Evolutionary conservation across 495 filamentous ascomycete species (phyloP), one percentile per base, ranked within the genome.

Genomic region (Trichocladium antarcticum): DNA sequence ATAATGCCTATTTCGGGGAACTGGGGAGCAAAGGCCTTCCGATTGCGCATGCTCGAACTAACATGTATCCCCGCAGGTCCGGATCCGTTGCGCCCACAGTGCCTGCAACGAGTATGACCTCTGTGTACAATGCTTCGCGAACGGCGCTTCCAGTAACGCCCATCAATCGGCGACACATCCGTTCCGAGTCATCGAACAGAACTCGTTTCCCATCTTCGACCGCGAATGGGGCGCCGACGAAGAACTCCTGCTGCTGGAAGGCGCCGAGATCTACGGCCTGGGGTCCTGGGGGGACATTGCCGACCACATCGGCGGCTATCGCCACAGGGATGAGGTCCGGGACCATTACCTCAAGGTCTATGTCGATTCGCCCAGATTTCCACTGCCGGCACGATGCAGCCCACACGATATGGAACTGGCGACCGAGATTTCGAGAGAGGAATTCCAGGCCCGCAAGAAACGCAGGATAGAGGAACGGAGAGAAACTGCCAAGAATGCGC

Each of bases 201-300:
- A 99, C 62, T 94, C 88, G 1, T 89, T 97, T 35, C 92, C 92
- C 1, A 97, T 99, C 34, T 99, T 94, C 55, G 81, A 88, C 51
- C 77, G 77, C 47, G 90, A 95, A 51, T 99, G 92, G 92, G 92
- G 92, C 36, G 92, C 92, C 6, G 92, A 99, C 62, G 92, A 99
- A 61, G 92, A 99, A 66, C 68, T 96, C 14, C 67, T 95, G 8
- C 71, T 99, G 35, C 69, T 99, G 19, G 93, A 99, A 66, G 92
- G 92, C 14, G 87, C 87, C n/a, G 93, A 99, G 63, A 94, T 85
- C 49, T 99, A 99, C 62, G 92, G 92, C 0, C 71, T 99, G 39
- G 92, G 92, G 6, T 95, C 89, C 5, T 99, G 92, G 92, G 87
- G 88, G 17, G 92, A 99, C 60, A 89, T 99, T 45, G 89, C 92